Evolutionary conservation across 208 protist genomes (phyloP).

Genomic region (Herpetomonas samuelpessoai): DNA sequence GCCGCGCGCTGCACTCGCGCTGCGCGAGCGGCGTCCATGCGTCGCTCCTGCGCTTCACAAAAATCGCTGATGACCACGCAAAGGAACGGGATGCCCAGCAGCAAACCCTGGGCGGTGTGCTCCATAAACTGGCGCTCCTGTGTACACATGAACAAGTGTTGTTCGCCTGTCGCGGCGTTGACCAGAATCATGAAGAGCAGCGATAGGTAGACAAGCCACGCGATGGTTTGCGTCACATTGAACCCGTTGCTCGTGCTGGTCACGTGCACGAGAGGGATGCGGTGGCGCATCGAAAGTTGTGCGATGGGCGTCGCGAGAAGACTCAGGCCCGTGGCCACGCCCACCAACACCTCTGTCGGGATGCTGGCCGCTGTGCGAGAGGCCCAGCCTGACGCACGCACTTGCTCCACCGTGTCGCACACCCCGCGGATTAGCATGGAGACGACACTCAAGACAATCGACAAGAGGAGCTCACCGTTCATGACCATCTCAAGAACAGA

Average conservation of each 20-base stretch:
- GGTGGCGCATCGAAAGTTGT: constrained; percentile 58
- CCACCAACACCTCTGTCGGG: constrained; percentile 21
- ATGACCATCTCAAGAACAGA: constrained; percentile 30
- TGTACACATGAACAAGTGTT: background rate
- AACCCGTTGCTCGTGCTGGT: constrained; percentile 41
- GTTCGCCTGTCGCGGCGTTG: background rate
- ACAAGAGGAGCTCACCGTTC: constrained; percentile 66
- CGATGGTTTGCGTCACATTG: constrained; percentile 57
- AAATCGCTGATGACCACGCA: constrained; percentile 47
- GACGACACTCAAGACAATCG: constrained; percentile 41
- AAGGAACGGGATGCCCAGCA: constrained; percentile 38
- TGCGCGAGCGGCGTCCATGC: constrained; percentile 12
- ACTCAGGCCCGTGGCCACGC: constrained; percentile 34
- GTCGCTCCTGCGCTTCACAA: constrained; percentile 33
- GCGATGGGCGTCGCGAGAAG: constrained; percentile 45
- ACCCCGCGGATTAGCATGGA: constrained; percentile 55
- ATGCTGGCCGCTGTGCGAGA: constrained; percentile 5
- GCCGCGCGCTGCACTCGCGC: constrained; percentile 21
- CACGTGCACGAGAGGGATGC: constrained; percentile 34
- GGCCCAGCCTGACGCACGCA: background rate
- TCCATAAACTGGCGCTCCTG: constrained; percentile 22
- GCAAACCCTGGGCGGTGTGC: constrained; percentile 47
- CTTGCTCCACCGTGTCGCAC: constrained; percentile 21
- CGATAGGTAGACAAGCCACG: constrained; percentile 50
- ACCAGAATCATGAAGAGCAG: constrained; percentile 15